Evolutionary conservation across 2,329 filamentous ascomycete species (phyloP), one percentile per base, ranked within the genome.

Genomic region (Zymoseptoria crescenta): DNA sequence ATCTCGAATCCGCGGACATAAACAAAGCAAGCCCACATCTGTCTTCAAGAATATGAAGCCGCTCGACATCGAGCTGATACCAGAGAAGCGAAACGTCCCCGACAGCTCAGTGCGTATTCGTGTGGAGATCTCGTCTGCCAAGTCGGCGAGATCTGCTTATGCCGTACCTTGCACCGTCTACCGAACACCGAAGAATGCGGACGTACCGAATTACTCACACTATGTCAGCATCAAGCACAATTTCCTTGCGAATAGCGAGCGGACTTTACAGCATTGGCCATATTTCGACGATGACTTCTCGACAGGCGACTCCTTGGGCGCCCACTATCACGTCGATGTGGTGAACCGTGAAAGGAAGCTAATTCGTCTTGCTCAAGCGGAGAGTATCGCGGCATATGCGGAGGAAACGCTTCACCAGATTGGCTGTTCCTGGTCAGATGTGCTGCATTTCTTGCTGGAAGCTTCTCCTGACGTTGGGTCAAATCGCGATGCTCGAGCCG

Each of bases 161-260:
- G 35, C 54, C 8, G 57, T 58, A 8, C 57, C 54, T 21, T 59
- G 50, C 57, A 64, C 52, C 16, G 50, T 51, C 9, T 61, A 62
- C 24, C 27, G 55, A 3, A 56, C 59, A 1, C 27, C 55, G 4
- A 41, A 21, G 20, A 52, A 64, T 8, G 51, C 21, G 24, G 61
- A 63, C 10, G 72, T 77, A 21, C 76, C 76, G 2, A 60, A 59
- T 8, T 78, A 76, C 63, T 72, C 69, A 1, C 74, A 77, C 58
- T 78, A 75, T 59, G 72, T 76, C n/a, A 72, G 67, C 48, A 66
- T 79, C 50, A 72, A 70, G 54, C 64, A 72, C 48, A 79, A 75
- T 57, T 65, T 79, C 3, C 71, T 79, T 0, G 70, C 73, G 3
- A 70, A 73, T 13, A 79, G 79, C 55, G 69, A 73, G 30, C 72